phyloP scores from a whole-genome alignment of 2,329 filamentous ascomycete species.

The Penicillium sp. region DNA sequence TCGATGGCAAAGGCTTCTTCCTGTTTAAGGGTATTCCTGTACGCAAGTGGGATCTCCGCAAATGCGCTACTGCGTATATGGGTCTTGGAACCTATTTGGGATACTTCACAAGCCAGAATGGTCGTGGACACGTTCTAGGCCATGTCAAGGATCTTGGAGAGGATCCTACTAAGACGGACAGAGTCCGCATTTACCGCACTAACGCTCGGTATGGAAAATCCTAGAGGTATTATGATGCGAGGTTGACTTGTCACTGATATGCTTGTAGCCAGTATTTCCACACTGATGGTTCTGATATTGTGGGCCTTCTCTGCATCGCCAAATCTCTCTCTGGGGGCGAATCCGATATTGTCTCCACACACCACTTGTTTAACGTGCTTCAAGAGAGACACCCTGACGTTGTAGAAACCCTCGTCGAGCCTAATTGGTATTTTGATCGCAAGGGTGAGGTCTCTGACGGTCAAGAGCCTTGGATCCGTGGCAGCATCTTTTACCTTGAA shows the following conservation, averaged over 20 bases:
- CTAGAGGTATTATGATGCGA: too few species aligned
- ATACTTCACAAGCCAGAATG: conserved; percentile 84
- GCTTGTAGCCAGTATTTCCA: conserved; percentile 75
- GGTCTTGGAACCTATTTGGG: conserved; percentile 81
- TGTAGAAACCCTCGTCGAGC: conserved; percentile 71
- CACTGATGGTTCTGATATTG: conserved; percentile 78
- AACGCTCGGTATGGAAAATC: conserved; percentile 62
- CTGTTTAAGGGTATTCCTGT: conserved; percentile 84
- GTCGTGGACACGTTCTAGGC: conserved; percentile 79
- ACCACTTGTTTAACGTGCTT: conserved; percentile 79
- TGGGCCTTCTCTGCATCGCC: conserved; percentile 79
- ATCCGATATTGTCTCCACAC: conserved; percentile 76
- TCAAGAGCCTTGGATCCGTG: conserved; percentile 70
- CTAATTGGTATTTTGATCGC: conserved; percentile 88
- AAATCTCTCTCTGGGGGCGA: conserved; percentile 80
- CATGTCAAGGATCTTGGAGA: conserved; percentile 87
- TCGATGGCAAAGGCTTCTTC: conserved; percentile 85
- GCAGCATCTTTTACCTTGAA: conserved; percentile 77
- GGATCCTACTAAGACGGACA: conserved; percentile 77
- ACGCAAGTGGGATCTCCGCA: conserved; percentile 71
- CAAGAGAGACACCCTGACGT: conserved; percentile 77
- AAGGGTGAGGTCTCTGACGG: conserved; percentile 81
- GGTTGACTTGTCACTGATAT: conserved; percentile 11
- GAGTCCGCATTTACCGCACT: conserved; percentile 85
- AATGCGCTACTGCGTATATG: conserved; percentile 84